Percentiles rank a stretch among this genome's conserved stretches.
These are phyloP conservation scores for Dioszegia hungarica DNA, from an alignment of 768 basidiomycete species.

Conservation along the genomic window DNA sequence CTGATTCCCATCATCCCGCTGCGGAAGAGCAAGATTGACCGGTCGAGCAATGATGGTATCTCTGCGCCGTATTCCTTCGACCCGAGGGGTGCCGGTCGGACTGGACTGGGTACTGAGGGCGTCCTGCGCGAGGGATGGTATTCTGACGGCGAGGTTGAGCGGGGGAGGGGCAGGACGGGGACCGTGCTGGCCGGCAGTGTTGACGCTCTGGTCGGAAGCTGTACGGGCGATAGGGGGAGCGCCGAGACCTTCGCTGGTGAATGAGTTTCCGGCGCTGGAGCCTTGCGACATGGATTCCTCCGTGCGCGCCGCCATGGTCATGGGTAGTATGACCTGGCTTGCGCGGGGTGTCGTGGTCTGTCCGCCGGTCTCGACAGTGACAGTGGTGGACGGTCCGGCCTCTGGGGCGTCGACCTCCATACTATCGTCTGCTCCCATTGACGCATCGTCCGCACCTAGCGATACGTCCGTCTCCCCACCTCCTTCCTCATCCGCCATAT, in stretches of 20 bases:
- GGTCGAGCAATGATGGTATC: constrained; percentile 42
- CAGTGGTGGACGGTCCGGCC: background rate
- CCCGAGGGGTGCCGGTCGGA: constrained; percentile 43
- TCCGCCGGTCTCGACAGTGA: background rate
- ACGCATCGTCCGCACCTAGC: constrained; percentile 67
- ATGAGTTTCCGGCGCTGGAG: constrained; percentile 23
- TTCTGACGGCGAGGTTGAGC: constrained; percentile 27
- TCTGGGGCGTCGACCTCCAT: constrained; percentile 49
- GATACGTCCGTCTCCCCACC: constrained; percentile 52
- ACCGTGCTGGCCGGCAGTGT: constrained; percentile 1
- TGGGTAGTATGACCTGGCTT: constrained; percentile 19
- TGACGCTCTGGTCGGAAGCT: constrained; percentile 28
- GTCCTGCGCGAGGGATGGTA: constrained; percentile 32
- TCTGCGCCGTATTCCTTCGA: constrained; percentile 16
- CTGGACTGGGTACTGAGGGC: constrained; percentile 42
- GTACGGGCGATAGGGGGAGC: constrained; percentile 19
- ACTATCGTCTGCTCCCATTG: constrained; percentile 55
- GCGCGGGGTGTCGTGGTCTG: constrained; percentile 38
- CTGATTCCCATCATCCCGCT: constrained; percentile 21
- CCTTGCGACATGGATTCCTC: background rate
- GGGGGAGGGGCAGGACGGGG: constrained; percentile 14
- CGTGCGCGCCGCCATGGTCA: constrained; percentile 23
- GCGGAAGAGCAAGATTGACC: constrained; percentile 10
- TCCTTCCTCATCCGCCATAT: constrained; percentile 43
- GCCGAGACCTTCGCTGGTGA: constrained; percentile 27